Conservation (phyloP, 305 asterid genomes). For the Solanum chacoense region DNA sequence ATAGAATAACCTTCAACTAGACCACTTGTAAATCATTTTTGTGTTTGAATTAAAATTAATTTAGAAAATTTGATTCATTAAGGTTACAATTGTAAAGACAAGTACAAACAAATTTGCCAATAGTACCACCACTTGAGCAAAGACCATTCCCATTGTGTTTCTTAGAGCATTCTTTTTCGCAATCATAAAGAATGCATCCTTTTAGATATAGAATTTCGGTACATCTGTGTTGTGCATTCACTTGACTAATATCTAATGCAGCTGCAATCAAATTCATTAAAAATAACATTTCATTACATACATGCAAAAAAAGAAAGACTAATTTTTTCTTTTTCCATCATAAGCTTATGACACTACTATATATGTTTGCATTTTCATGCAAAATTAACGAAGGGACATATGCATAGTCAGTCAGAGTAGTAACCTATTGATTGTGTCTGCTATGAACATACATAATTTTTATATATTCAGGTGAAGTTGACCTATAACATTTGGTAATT, state of each 20-base stretch:
- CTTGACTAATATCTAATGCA: background rate
- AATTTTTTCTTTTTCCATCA: too few species aligned
- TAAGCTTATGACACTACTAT: too few species aligned
- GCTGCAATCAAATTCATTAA: background rate
- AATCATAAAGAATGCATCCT: background rate
- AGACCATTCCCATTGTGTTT: background rate
- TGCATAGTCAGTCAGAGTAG: too few species aligned
- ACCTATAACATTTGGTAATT: too few species aligned
- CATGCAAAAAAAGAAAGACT: too few species aligned
- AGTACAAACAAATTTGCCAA: background rate
- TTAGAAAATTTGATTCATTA: too few species aligned
- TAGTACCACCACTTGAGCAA: background rate
- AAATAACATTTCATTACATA: background rate
- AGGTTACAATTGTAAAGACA: background rate
- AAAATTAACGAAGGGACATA: too few species aligned
- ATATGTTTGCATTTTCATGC: too few species aligned
- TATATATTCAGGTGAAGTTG: too few species aligned
- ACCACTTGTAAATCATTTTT: background rate
- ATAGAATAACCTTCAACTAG: background rate
- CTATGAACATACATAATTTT: too few species aligned
- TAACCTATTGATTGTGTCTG: too few species aligned
- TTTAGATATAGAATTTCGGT: background rate
- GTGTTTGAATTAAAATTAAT: background rate
- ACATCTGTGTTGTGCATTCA: background rate
- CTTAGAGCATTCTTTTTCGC: background rate